A percentile compares a stretch with the other conserved stretches of the same genome.
phyloP scores from a whole-genome alignment of 805 yeast genomes.

The Brettanomyces anomalus region DNA sequence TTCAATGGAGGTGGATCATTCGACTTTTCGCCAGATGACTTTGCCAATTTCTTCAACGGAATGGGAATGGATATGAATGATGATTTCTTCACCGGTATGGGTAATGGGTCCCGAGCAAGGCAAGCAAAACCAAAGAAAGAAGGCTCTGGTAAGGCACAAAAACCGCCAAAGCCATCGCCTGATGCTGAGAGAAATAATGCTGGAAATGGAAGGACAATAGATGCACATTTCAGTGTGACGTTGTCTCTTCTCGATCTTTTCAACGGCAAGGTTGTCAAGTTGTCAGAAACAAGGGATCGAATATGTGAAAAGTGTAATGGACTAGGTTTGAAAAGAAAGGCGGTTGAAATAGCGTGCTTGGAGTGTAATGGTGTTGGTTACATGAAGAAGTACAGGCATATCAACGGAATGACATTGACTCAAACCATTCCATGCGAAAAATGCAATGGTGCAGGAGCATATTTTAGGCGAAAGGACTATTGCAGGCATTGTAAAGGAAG shows the following conservation, averaged over 20 bases:
- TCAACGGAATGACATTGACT: conserved; percentile 67
- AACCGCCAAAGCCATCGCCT: conserved; percentile 7
- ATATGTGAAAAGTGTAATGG: conserved; percentile 72
- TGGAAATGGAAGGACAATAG: conserved; percentile 38
- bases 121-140: not conserved
- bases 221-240: conserved; percentile 57
- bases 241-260: conserved; percentile 67
- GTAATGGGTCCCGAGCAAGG: not conserved
- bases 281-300: conserved; percentile 61
- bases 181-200: not conserved
- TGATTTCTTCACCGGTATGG: conserved; percentile 3
- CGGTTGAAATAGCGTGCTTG: conserved; percentile 47
- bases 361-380: conserved; percentile 69
- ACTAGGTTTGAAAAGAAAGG: conserved; percentile 57
- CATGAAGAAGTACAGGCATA: conserved; percentile 50
- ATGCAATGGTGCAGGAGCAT: conserved; percentile 66
- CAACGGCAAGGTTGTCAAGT: conserved; percentile 72
- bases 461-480: conserved; percentile 52
- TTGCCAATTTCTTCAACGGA: conserved; percentile 58
- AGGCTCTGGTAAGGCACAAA: not conserved
- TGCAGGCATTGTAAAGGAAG: conserved; percentile 73
- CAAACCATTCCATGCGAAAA: conserved; percentile 50
- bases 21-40: conserved; percentile 54
- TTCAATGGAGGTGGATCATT: conserved; percentile 29
- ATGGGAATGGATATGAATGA: conserved; percentile 24